Conservation (phyloP, 2,329 filamentous ascomycete genomes). For the Didymella arachidicola region DNA sequence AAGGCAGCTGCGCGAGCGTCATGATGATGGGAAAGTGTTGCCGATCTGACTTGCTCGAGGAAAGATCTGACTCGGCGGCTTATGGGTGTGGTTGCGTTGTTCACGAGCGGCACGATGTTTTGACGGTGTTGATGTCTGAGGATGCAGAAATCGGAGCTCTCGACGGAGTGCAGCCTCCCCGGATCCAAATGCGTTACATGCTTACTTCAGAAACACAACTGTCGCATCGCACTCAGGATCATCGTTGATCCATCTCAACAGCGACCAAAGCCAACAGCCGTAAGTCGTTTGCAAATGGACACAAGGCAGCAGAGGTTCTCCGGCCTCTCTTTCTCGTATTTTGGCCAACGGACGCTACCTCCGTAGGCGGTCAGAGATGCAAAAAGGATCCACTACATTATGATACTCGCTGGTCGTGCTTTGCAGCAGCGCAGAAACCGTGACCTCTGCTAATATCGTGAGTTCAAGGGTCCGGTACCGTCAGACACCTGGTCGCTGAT, state of each 20-base stretch:
- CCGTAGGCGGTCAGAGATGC: neutral
- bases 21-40: constrained; percentile 2
- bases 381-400: neutral
- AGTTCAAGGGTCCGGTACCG: neutral
- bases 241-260: constrained; percentile 1
- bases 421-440: neutral
- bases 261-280: neutral
- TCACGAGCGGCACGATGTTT: constrained; percentile 4
- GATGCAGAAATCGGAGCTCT: constrained; percentile 2
- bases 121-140: constrained; percentile 18
- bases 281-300: neutral
- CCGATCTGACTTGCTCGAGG: constrained; percentile 11
- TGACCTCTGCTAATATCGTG: neutral
- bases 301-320: neutral
- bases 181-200: constrained; percentile 10
- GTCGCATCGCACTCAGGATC: neutral
- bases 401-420: neutral
- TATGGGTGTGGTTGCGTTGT: constrained; percentile 3
- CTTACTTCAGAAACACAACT: constrained; percentile 12
- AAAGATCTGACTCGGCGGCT: constrained; percentile 13
- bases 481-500: constrained; percentile 1
- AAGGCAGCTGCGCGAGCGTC: constrained; percentile 1
- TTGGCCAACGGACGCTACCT: neutral
- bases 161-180: constrained; percentile 9
- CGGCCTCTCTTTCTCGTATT: constrained; percentile 1